Conservation (phyloP, 208 protist genomes). For the Angomonas ambiguus region DNA sequence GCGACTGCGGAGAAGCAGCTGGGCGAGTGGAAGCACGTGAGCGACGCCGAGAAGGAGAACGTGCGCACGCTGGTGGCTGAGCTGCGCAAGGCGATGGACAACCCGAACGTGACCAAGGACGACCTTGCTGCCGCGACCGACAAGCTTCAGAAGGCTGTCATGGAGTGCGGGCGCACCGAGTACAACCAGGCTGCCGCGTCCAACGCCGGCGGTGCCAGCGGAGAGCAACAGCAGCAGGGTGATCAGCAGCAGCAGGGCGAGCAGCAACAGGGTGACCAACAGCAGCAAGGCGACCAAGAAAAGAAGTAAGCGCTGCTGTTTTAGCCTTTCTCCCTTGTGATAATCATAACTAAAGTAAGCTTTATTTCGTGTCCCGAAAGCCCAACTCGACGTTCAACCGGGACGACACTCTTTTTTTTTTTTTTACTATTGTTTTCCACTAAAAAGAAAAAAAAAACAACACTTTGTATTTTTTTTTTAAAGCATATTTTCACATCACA, state of each 20-base stretch:
- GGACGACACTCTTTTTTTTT: neutral
- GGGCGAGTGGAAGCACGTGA: slow-evolving; percentile 83
- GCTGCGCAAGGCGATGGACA: slow-evolving; percentile 59
- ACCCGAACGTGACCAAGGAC: slow-evolving; percentile 65
- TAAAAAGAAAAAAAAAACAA: slow-evolving; percentile 1
- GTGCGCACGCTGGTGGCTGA: slow-evolving; percentile 45
- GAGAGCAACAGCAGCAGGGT: neutral
- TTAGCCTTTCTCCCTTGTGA: too few relatives aligned
- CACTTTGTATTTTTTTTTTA: neutral
- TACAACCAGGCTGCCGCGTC: slow-evolving; percentile 71
- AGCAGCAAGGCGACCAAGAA: neutral
- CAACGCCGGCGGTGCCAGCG: slow-evolving; percentile 20
- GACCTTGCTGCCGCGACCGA: slow-evolving; percentile 48
- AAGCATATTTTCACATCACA: neutral
- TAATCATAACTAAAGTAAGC: too few relatives aligned
- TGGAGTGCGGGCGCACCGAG: slow-evolving; percentile 72
- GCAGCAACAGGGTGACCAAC: neutral
- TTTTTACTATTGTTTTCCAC: neutral
- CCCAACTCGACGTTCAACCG: too few relatives aligned
- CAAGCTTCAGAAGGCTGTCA: slow-evolving; percentile 82
- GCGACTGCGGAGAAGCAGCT: slow-evolving; percentile 70
- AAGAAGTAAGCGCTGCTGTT: slow-evolving; percentile 2
- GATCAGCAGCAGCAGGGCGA: neutral
- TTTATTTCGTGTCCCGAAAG: too few relatives aligned
- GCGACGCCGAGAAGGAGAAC: slow-evolving; percentile 64